Evolutionary conservation across 2,329 filamentous ascomycete species (phyloP).

Genomic region (Malbranchea zuffiana): DNA sequence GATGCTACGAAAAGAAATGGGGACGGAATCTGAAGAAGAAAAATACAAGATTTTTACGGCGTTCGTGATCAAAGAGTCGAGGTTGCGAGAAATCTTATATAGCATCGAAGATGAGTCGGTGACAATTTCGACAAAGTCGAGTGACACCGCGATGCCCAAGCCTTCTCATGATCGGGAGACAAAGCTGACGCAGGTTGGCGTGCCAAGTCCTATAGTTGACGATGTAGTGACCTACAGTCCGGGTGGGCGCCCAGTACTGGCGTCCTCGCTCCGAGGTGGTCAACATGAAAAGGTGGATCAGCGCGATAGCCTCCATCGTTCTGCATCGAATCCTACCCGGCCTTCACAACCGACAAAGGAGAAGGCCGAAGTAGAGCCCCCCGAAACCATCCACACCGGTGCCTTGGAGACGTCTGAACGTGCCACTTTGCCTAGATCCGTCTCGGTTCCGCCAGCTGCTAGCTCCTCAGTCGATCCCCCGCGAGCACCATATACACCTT

Average conservation of each 20-base stretch:
- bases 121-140: slow-evolving; percentile 18
- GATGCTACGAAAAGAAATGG: slow-evolving; percentile 45
- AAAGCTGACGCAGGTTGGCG: slow-evolving; percentile 3
- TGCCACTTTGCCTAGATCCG: slow-evolving; percentile 9
- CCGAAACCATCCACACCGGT: slow-evolving; percentile 2
- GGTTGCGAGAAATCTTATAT: slow-evolving; percentile 39
- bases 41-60: slow-evolving; percentile 44
- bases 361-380: neutral
- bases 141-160: slow-evolving; percentile 10
- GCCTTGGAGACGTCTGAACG: slow-evolving; percentile 2
- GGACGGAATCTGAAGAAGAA: slow-evolving; percentile 38
- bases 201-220: slow-evolving; percentile 11
- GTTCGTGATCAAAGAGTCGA: slow-evolving; percentile 40
- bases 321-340: slow-evolving; percentile 20
- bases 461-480: slow-evolving; percentile 13
- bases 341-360: slow-evolving; percentile 6
- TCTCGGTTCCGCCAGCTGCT: slow-evolving; percentile 16
- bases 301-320: slow-evolving; percentile 18
- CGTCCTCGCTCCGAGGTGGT: slow-evolving; percentile 18
- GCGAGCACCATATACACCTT: slow-evolving; percentile 35
- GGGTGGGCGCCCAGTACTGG: slow-evolving; percentile 41
- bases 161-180: neutral
- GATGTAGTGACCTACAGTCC: slow-evolving; percentile 40
- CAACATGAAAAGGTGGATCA: slow-evolving; percentile 9
- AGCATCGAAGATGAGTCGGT: slow-evolving; percentile 34